These are phyloP conservation scores for Melanogaster broomeanus DNA, from an alignment of 768 basidiomycete species.

Conservation along the genomic window DNA sequence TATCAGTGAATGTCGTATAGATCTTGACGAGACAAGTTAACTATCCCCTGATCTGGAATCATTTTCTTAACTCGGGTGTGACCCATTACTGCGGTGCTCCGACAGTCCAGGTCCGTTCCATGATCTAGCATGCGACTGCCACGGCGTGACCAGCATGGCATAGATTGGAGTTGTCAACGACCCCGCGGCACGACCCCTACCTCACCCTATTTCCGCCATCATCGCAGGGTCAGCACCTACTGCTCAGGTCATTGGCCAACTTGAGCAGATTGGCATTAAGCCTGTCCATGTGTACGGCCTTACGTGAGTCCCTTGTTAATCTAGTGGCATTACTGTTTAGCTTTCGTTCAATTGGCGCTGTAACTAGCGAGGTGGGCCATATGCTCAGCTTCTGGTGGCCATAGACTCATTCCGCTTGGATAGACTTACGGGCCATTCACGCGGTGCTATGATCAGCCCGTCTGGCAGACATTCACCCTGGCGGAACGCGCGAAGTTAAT, in stretches of 20 bases:
- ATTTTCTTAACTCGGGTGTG: constrained; percentile 68
- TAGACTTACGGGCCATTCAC: constrained; percentile 88
- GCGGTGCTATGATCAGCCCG: constrained; percentile 67
- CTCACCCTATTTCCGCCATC: constrained; percentile 57
- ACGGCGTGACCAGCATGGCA: background rate
- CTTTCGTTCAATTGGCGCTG: background rate
- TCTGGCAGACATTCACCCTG: constrained; percentile 56
- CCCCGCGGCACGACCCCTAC: constrained; percentile 53
- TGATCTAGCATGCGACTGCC: background rate
- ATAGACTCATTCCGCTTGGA: background rate
- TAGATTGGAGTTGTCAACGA: constrained; percentile 82
- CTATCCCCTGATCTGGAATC: constrained; percentile 75
- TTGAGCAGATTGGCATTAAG: constrained; percentile 74
- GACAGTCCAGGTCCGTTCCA: constrained; percentile 69
- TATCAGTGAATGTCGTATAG: constrained; percentile 34
- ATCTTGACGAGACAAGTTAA: constrained; percentile 75
- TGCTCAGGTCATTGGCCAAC: constrained; percentile 71
- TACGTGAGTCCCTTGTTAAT: constrained; percentile 45
- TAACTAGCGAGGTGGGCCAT: constrained; percentile 39
- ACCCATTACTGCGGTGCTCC: constrained; percentile 91
- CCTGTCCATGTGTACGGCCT: constrained; percentile 90
- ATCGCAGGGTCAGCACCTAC: constrained; percentile 87
- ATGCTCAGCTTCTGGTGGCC: background rate
- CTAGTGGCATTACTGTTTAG: constrained; percentile 1
- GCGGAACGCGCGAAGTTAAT: constrained; percentile 71